Evolutionary conservation across 1,284 basidiomycete species (phyloP).

Genomic region (Malassezia japonica): DNA sequence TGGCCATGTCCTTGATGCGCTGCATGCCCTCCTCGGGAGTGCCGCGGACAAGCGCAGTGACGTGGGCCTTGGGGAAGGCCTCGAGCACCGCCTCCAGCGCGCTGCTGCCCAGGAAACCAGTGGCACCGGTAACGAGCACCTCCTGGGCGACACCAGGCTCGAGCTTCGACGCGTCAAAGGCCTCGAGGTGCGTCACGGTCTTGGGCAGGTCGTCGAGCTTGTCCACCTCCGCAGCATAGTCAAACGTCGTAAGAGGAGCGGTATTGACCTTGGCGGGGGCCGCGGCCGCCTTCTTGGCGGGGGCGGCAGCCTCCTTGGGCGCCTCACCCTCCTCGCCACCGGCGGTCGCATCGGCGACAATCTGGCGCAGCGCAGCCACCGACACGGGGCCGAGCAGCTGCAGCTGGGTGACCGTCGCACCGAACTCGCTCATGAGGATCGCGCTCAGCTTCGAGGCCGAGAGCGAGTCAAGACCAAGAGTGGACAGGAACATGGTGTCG

Average conservation of each 20-base stretch:
- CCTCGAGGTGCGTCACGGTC: conserved; percentile 14
- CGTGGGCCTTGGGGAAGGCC: conserved; percentile 27
- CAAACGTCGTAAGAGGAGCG: conserved; percentile 4
- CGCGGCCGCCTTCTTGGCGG: neutral
- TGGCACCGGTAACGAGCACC: conserved; percentile 47
- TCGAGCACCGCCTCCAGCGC: conserved; percentile 40
- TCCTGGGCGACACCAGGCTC: conserved; percentile 26
- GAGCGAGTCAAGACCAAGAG: conserved; percentile 19
- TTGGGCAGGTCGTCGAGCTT: conserved; percentile 18
- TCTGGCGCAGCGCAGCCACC: conserved; percentile 13
- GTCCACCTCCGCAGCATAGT: conserved; percentile 18
- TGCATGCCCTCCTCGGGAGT: conserved; percentile 42
- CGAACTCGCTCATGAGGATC: conserved; percentile 17
- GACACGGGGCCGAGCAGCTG: conserved; percentile 20
- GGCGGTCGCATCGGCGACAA: conserved; percentile 12
- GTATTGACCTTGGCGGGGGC: neutral
- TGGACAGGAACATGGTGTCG: conserved; percentile 20
- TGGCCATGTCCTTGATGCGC: conserved; percentile 26
- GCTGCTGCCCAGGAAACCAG: conserved; percentile 47
- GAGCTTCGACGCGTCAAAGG: conserved; percentile 13
- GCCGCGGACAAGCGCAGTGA: conserved; percentile 48
- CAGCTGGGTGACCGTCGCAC: conserved; percentile 16
- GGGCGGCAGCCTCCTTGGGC: neutral
- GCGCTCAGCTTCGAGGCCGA: conserved; percentile 18
- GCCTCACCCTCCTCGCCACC: conserved; percentile 2